These are phyloP conservation scores for Hypoxylon sp. DNA, from an alignment of 2,329 filamentous ascomycete genomes.

Conservation along the genomic window DNA sequence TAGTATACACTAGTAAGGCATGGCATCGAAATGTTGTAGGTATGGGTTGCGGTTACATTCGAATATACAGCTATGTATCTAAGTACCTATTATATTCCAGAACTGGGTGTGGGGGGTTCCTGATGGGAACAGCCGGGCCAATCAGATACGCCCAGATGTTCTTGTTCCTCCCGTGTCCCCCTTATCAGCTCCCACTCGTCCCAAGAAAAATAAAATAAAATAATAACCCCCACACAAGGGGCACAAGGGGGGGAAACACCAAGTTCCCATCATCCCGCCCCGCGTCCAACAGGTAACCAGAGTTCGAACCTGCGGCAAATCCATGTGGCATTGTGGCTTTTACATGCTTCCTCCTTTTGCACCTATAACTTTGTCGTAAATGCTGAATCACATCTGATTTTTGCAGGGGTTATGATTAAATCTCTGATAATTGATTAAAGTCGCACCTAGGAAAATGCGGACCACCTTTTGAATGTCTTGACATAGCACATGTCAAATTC, in stretches of 20 bases:
- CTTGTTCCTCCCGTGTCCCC: slow-evolving; percentile 28
- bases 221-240: slow-evolving; percentile 34
- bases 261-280: slow-evolving; percentile 11
- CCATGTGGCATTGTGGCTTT: slow-evolving; percentile 44
- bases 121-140: slow-evolving; percentile 43
- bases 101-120: slow-evolving; percentile 30
- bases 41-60: slow-evolving; percentile 38
- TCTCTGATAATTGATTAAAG: slow-evolving; percentile 45
- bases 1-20: slow-evolving; percentile 34
- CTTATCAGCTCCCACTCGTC: slow-evolving; percentile 35
- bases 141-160: slow-evolving; percentile 28
- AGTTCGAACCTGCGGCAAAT: slow-evolving; percentile 34
- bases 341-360: slow-evolving; percentile 14
- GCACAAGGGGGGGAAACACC: slow-evolving; percentile 23
- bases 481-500: slow-evolving; percentile 40
- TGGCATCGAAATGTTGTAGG: slow-evolving; percentile 25
- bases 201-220: background rate
- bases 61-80: slow-evolving; percentile 26
- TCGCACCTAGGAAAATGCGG: slow-evolving; percentile 39
- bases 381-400: slow-evolving; percentile 32
- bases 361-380: slow-evolving; percentile 3
- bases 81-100: slow-evolving; percentile 19
- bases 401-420: slow-evolving; percentile 37
- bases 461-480: slow-evolving; percentile 11
- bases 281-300: background rate